Base-by-base conservation (phyloP, 1,139 yeast genomes). In the Yamadazyma dushanensis region DNA sequence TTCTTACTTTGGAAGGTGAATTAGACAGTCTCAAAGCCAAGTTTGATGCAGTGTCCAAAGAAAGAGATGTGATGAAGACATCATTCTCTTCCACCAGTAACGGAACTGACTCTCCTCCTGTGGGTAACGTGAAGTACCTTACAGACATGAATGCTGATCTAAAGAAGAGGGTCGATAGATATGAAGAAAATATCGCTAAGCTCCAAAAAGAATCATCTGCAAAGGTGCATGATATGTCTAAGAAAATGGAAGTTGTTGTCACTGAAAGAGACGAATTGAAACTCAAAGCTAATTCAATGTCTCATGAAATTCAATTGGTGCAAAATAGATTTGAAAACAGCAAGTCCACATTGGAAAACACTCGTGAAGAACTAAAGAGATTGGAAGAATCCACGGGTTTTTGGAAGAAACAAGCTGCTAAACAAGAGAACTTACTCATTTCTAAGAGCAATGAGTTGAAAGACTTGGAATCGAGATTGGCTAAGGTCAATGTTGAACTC, bases 1-100 rank as follows among this genome's bases (percentile, higher is more conserved):
- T 90, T 29, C 57, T 76, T 24, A 71, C 80, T 2, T 64, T 90
- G 36, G 81, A 85, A 53, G 74, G 78, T 8, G 85, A 84, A 45
- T 61, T 85, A 29, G 70, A 72, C 18, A 64, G 73, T 24, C 51
- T 77, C 15, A 73, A 73, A 40, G 54, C 70, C 4, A 78, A 73
- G 46, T 59, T 76, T 30, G 75, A 69, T 6, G 74, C 86, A 1
- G 71, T 76, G 5, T 61, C 70, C 3, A 72, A 77, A 40, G 92
- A 84, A 53, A 68, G 87, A 40, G 94, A 86, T 50, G 75, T 79
- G 61, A 70, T 83, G 56, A 65, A 82, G 55, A 53, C 71, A 0
- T 58, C 76, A 50, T 48, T 48, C 17, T 16, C 28, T n/a, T 15
- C 25, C 7, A 5, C 40, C 10, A 37, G 34, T 26, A 37, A 31